Evolutionary conservation across 2,329 filamentous ascomycete species (phyloP).

Genomic region (Malbranchea zuffiana): DNA sequence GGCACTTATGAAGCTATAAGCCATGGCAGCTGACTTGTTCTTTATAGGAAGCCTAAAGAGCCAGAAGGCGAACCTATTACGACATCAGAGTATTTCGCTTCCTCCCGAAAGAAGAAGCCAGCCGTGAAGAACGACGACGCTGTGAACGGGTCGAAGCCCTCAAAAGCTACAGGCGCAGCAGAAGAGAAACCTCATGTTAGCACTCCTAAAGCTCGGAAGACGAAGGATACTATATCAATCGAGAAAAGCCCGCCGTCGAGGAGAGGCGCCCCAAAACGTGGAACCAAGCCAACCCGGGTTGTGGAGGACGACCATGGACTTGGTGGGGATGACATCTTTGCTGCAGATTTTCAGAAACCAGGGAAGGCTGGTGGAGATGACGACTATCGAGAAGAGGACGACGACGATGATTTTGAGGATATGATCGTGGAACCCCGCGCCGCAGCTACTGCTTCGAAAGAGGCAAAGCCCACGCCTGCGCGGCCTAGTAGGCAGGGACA

Average conservation of each 20-base stretch:
- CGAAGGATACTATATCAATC: constrained; percentile 45
- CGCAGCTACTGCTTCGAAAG: constrained; percentile 40
- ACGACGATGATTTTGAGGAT: constrained; percentile 51
- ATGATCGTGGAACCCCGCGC: constrained; percentile 50
- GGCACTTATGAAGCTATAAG: background rate
- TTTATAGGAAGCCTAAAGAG: constrained; percentile 38
- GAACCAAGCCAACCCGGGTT: constrained; percentile 28
- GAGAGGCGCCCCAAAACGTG: constrained; percentile 16
- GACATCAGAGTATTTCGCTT: constrained; percentile 53
- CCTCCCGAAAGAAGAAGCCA: constrained; percentile 46
- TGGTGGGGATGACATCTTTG: constrained; percentile 72
- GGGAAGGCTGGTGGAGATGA: constrained; percentile 57
- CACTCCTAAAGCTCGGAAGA: constrained; percentile 30
- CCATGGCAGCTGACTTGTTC: constrained; percentile 9
- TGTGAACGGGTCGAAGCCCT: constrained; percentile 17
- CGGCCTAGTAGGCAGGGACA: constrained; percentile 35
- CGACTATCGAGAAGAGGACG: constrained; percentile 57
- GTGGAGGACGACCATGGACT: constrained; percentile 58
- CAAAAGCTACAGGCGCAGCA: constrained; percentile 16
- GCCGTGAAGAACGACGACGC: constrained; percentile 16
- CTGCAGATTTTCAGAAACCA: constrained; percentile 55
- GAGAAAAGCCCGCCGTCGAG: constrained; percentile 26
- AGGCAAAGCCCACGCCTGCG: constrained; percentile 37
- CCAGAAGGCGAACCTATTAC: constrained; percentile 47
- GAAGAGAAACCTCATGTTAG: constrained; percentile 20